Conservation (phyloP, 108 stramenopile genomes). For the Cyclotella cryptica region DNA sequence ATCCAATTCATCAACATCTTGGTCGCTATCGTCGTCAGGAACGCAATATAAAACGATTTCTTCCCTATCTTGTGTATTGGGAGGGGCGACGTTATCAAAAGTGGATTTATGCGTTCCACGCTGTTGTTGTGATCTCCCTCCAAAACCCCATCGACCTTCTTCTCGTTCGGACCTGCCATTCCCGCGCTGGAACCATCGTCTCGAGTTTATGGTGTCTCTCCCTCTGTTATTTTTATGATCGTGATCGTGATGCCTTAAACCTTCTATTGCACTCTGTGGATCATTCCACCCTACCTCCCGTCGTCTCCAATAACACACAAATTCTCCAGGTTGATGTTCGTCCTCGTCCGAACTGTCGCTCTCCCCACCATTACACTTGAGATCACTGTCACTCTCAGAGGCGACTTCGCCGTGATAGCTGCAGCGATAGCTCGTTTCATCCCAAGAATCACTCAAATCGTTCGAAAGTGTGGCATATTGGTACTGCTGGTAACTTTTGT, state of each 20-base stretch:
- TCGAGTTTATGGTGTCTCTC: neutral
- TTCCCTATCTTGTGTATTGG: conserved; percentile 1
- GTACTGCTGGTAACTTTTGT: neutral
- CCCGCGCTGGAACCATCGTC: neutral
- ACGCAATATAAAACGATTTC: conserved; percentile 16
- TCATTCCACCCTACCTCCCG: conserved; percentile 10
- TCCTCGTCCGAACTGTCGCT: neutral
- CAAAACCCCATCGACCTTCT: conserved; percentile 8
- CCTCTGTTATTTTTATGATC: neutral
- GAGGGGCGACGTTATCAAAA: neutral
- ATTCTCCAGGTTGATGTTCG: neutral
- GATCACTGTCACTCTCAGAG: neutral
- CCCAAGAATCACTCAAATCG: neutral
- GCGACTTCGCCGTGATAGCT: neutral
- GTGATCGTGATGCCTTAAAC: neutral
- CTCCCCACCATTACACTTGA: neutral
- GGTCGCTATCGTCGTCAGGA: conserved; percentile 1
- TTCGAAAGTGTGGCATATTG: neutral
- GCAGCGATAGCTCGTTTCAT: neutral
- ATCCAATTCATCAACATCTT: neutral
- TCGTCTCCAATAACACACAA: conserved; percentile 1
- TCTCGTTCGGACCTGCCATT: neutral
- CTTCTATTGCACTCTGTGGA: neutral
- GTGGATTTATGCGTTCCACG: too few relatives aligned
- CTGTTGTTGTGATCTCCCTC: neutral